Evolutionary conservation across 2,329 filamentous ascomycete species (phyloP).

Genomic region (Didymella keratinophila): DNA sequence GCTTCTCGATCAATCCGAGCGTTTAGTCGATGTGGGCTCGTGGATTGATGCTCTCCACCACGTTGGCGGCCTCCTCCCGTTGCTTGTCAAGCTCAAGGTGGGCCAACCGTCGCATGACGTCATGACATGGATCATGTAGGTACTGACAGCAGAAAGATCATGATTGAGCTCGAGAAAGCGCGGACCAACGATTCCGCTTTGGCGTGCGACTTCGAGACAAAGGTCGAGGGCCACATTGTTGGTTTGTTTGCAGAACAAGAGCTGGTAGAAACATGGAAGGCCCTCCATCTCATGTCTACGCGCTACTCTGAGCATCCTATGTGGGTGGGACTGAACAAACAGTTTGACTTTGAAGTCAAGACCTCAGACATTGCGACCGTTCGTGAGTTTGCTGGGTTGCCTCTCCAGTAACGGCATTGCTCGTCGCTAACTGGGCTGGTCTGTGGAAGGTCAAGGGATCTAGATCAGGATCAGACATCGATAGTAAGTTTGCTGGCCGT

Average conservation of each 20-base stretch:
- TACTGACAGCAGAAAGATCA: not conserved
- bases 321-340: not conserved
- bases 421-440: not conserved
- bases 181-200: not conserved
- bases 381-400: not conserved
- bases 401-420: not conserved
- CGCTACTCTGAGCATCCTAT: not conserved
- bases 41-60: too few species aligned
- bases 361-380: not conserved
- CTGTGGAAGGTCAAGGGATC: too few species aligned
- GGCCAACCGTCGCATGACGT: too few species aligned
- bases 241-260: not conserved
- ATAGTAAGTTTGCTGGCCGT: not conserved
- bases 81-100: not conserved
- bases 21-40: too few species aligned
- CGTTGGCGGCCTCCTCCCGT: too few species aligned
- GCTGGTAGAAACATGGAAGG: not conserved
- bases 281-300: not conserved
- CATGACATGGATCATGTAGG: too few species aligned
- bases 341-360: not conserved
- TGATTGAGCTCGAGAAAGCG: not conserved
- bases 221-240: not conserved
- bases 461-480: not conserved
- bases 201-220: not conserved
- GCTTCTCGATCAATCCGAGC: too few species aligned